phyloP scores from a whole-genome alignment of 441 rosid species.

The Adansonia rubrostipa region DNA sequence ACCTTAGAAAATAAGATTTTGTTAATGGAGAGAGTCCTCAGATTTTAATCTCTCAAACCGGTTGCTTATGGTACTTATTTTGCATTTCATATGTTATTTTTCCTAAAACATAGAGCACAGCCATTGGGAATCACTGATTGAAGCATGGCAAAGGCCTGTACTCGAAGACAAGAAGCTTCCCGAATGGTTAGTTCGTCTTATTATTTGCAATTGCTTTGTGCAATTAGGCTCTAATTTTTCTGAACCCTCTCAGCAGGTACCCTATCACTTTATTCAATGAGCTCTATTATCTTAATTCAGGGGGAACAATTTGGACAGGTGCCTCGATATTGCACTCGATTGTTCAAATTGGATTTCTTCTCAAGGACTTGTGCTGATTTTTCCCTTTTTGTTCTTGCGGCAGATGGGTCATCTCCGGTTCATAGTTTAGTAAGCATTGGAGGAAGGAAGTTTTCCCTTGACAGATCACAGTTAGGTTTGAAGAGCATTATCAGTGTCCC shows the following conservation, averaged over 20 bases:
- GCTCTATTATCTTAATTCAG: constrained; percentile 90
- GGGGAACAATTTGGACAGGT: constrained; percentile 98
- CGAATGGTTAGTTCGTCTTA: constrained; percentile 61
- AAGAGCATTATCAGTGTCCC: constrained; percentile 33
- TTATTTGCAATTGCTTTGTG: constrained; percentile 11
- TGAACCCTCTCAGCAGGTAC: constrained; percentile 58
- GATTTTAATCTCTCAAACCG: background rate
- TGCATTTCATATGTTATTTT: constrained; percentile 14
- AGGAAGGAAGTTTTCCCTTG: constrained; percentile 80
- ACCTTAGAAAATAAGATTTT: background rate
- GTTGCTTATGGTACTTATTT: background rate
- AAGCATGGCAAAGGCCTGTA: constrained; percentile 86
- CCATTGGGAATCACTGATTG: constrained; percentile 84
- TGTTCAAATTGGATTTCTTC: background rate
- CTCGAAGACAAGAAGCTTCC: constrained; percentile 91
- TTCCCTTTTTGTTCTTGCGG: constrained; percentile 23
- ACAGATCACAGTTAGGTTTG: constrained; percentile 47
- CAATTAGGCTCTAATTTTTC: constrained; percentile 21
- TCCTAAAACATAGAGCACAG: constrained; percentile 51
- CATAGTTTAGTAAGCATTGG: constrained; percentile 67
- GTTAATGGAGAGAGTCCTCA: background rate
- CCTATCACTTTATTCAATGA: constrained; percentile 85
- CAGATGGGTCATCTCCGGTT: constrained; percentile 81
- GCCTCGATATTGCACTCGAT: constrained; percentile 19
- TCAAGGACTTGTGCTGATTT: background rate